Percentiles rank a stretch among this genome's conserved stretches.
These are phyloP conservation scores for Aegilops longissima DNA, from an alignment of 176 grass and related monocot species.

Conservation along the genomic window DNA sequence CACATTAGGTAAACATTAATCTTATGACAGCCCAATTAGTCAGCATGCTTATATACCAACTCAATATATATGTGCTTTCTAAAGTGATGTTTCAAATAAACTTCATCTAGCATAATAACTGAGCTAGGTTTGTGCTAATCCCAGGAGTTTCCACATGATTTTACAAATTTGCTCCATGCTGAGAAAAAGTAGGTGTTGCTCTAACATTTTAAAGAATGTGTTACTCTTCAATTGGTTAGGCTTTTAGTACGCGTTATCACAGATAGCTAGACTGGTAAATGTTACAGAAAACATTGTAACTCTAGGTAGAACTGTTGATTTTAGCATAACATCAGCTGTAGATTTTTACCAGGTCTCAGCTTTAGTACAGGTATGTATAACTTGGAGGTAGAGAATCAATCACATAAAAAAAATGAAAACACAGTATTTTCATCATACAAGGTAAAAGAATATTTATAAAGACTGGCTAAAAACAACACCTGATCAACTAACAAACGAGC, in stretches of 20 bases:
- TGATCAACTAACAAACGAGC: conserved; percentile 77
- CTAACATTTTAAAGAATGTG: not conserved
- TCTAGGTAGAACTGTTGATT: not conserved
- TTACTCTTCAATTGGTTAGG: not conserved
- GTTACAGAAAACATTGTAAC: conserved; percentile 4
- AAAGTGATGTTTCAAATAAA: not conserved
- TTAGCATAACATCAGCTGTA: not conserved
- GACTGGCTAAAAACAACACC: conserved; percentile 43
- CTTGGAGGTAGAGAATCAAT: not conserved
- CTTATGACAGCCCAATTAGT: not conserved
- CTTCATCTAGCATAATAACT: not conserved
- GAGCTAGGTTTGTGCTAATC: conserved; percentile 7
- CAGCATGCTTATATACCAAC: conserved; percentile 21
- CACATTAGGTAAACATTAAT: not conserved
- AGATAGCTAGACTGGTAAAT: not conserved
- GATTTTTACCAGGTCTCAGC: not conserved
- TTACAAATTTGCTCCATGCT: conserved; percentile 8
- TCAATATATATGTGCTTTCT: not conserved
- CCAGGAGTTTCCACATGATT: not conserved
- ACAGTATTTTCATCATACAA: not conserved
- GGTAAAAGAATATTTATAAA: not conserved
- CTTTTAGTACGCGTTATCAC: not conserved
- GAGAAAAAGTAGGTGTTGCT: not conserved
- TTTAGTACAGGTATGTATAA: not conserved
- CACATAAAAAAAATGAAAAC: not conserved